Conservation (phyloP, 2,329 filamentous ascomycete species). For the Fusarium odoratissimum region DNA sequence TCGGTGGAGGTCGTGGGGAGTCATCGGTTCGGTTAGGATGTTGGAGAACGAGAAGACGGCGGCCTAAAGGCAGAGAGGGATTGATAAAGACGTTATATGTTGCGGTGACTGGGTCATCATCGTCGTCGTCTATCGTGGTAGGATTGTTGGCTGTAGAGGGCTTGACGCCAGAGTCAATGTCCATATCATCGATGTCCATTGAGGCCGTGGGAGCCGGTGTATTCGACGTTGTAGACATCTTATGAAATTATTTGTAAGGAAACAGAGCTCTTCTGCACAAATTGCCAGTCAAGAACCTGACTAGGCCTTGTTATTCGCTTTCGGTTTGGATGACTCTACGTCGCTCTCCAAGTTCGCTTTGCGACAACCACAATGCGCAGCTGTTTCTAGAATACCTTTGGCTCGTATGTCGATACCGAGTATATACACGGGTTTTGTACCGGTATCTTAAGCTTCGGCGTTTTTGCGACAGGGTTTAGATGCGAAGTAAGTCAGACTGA, state of each 20-base stretch:
- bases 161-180: slow-evolving; percentile 35
- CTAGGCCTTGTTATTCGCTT: background rate
- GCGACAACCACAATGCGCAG: slow-evolving; percentile 17
- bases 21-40: slow-evolving; percentile 82
- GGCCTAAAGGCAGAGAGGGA: slow-evolving; percentile 70
- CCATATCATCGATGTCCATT: slow-evolving; percentile 40
- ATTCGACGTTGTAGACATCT: slow-evolving; percentile 27
- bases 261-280: background rate
- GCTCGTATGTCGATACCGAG: background rate
- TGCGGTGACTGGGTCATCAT: slow-evolving; percentile 75
- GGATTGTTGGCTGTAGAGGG: slow-evolving; percentile 8
- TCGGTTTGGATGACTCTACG: slow-evolving; percentile 5
- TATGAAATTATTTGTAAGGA: background rate
- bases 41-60: slow-evolving; percentile 84
- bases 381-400: background rate
- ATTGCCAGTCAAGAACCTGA: background rate
- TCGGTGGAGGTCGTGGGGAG: slow-evolving; percentile 63
- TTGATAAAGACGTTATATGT: slow-evolving; percentile 91
- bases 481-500: background rate
- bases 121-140: slow-evolving; percentile 46
- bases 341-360: slow-evolving; percentile 12
- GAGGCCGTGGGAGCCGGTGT: slow-evolving; percentile 21
- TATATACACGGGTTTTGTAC: background rate
- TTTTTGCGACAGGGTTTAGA: background rate
- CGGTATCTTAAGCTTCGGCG: background rate